Evolutionary conservation across 1,139 yeast genomes (phyloP).

Genomic region (Lodderomyces jiufengensis): DNA sequence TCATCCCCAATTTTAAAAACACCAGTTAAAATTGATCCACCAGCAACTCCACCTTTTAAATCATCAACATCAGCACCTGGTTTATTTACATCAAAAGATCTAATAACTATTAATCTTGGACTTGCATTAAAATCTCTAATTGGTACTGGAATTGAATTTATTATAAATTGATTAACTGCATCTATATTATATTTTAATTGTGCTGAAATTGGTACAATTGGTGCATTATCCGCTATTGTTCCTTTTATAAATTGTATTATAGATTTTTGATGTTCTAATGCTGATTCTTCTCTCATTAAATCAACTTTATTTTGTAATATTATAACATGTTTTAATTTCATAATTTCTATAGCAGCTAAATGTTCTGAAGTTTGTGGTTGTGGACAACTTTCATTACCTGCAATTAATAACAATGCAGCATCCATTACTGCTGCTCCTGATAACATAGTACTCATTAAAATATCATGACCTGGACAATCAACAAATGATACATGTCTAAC

Average conservation of each 20-base stretch:
- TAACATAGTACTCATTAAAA: conserved; percentile 99
- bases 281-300: conserved; percentile 96
- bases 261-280: conserved; percentile 91
- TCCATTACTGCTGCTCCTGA: conserved; percentile 99
- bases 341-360: conserved; percentile 98
- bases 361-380: conserved; percentile 99
- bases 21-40: conserved; percentile 97
- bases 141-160: conserved; percentile 94
- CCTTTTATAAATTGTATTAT: conserved; percentile 92
- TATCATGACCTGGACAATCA: conserved; percentile 99
- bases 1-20: conserved; percentile 97
- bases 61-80: conserved; percentile 99
- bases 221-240: conserved; percentile 98
- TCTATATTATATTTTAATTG: conserved; percentile 98
- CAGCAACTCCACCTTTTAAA: conserved; percentile 99
- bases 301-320: conserved; percentile 98
- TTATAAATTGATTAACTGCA: conserved; percentile 96
- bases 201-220: conserved; percentile 97
- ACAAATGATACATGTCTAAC: conserved; percentile 97
- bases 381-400: conserved; percentile 99
- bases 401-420: conserved; percentile 92
- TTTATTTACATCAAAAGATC: conserved; percentile 98
- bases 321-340: conserved; percentile 96
- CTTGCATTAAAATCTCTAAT: conserved; percentile 90
- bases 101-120: conserved; percentile 93